A percentile compares a stretch with the other conserved stretches of the same genome.
Conservation (phyloP, 1,284 basidiomycete species). For the Calocybe gambosa region DNA sequence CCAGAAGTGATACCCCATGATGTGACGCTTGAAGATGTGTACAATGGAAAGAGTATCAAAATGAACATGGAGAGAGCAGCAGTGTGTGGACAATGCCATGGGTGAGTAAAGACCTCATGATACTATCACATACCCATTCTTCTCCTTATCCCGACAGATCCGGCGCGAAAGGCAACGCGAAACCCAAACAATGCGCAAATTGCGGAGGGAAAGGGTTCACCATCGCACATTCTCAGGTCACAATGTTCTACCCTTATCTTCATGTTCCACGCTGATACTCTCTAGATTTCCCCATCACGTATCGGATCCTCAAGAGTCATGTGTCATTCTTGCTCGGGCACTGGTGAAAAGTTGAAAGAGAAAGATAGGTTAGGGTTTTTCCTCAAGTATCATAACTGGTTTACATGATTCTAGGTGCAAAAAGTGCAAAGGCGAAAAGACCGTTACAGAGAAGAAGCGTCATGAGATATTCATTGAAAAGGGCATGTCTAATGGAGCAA, state of each 20-base stretch:
- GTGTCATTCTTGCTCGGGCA: conserved; percentile 79
- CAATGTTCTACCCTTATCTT: conserved; percentile 11
- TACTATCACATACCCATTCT: not conserved
- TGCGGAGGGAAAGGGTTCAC: conserved; percentile 85
- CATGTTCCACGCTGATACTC: not conserved
- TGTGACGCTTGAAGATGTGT: conserved; percentile 89
- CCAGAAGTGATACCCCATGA: conserved; percentile 77
- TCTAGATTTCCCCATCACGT: conserved; percentile 42
- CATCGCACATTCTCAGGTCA: conserved; percentile 54
- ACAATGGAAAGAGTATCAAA: conserved; percentile 70
- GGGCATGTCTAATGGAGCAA: conserved; percentile 82
- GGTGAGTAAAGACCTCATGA: conserved; percentile 41
- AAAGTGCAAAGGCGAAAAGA: conserved; percentile 89
- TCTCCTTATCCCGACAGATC: conserved; percentile 40
- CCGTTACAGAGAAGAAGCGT: conserved; percentile 81
- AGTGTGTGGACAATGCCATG: conserved; percentile 77
- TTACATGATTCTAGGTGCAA: conserved; percentile 62
- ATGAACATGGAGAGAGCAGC: conserved; percentile 84
- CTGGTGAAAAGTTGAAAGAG: conserved; percentile 77
- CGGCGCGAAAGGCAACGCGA: conserved; percentile 75
- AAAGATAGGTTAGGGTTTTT: conserved; percentile 67
- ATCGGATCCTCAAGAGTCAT: conserved; percentile 47
- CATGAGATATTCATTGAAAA: conserved; percentile 83
- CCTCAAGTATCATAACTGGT: not conserved
- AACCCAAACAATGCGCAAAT: conserved; percentile 73